phyloP scores from a whole-genome alignment of 2,329 filamentous ascomycete species.

The Ceratocystis eucalypticola region DNA sequence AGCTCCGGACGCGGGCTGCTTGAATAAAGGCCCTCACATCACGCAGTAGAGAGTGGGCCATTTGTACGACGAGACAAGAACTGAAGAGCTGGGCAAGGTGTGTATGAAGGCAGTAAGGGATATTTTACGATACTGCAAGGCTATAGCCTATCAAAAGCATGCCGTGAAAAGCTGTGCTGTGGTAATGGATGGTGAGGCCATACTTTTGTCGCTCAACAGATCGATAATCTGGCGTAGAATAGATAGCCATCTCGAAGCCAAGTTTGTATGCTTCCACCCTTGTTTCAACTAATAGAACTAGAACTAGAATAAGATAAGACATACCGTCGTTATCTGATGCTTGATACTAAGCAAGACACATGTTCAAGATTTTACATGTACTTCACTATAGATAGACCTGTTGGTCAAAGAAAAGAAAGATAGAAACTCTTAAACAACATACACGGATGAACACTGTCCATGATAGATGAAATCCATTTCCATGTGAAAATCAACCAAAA shows the following conservation, averaged over 20 bases:
- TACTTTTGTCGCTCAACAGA: too few relatives aligned
- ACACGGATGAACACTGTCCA: conserved; percentile 8
- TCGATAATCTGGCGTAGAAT: not conserved
- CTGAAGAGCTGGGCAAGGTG: too few relatives aligned
- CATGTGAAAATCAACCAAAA: not conserved
- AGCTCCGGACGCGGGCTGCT: conserved; percentile 55
- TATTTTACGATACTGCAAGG: not conserved
- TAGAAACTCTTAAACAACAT: not conserved
- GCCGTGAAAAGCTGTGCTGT: too few relatives aligned
- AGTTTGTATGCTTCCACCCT: not conserved
- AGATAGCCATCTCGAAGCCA: not conserved
- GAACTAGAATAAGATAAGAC: not conserved
- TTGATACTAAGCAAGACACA: not conserved
- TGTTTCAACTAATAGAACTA: not conserved
- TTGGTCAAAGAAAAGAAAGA: not conserved
- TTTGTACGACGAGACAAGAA: too few relatives aligned
- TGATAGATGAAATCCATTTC: conserved; percentile 15
- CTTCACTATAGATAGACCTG: not conserved
- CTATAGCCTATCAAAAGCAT: too few relatives aligned
- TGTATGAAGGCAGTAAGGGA: not conserved
- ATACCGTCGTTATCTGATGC: not conserved
- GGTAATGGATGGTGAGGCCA: too few relatives aligned
- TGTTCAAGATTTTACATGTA: not conserved
- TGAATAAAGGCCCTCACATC: conserved; percentile 19
- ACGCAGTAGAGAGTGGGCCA: not conserved